Base-by-base conservation (phyloP, 1,284 basidiomycete genomes). In the Lignosus rhinocerotis region DNA sequence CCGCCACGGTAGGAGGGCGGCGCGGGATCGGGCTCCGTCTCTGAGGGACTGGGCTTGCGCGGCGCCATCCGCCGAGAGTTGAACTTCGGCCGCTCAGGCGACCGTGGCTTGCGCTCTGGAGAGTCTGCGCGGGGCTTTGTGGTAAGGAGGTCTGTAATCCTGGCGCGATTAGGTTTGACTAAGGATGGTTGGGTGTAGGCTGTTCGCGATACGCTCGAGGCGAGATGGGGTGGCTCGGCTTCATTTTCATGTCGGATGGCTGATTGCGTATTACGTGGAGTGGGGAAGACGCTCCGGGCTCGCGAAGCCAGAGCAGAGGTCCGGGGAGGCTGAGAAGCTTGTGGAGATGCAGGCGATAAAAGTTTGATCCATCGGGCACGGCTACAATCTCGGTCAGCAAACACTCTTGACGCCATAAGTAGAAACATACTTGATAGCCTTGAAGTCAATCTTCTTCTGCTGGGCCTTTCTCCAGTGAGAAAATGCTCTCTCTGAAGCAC, bases 371-470 rank as follows among this genome's bases (percentile, higher is more conserved):
- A 89, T 63, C 89, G 77, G 42, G 84, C 84, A 45, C 84, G 84
- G 55, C 83, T 85, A 21, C 65, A 57, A 21, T 34, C 66, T 61
- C 65, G 58, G 56, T 61, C 25, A 60, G 47, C 21, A 30, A 30
- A 6, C 9, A 16, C 4, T 25, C 41, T 41, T 43, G 38, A 34
- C 38, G 12, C 39, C 19, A 7, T 57, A 42, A 4, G 10, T 30
- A 32, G 53, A 55, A 32, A 83, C 90, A 78, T 71, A 93, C 90
- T 88, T 88, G 53, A 92, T 86, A 56, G 91, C 89, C 71, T 91
- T 92, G 42, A 88, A 79, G 43, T 87, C 85, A 41, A 86, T 80
- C 69, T 88, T 90, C 19, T 83, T 85, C 68, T 81, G 81, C 66
- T 90, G 84, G 7, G 77, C 76, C 69, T 86, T 80, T 25, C 78